Base-by-base conservation (phyloP, 2,329 filamentous ascomycete species). In the Penicillium glabrum region DNA sequence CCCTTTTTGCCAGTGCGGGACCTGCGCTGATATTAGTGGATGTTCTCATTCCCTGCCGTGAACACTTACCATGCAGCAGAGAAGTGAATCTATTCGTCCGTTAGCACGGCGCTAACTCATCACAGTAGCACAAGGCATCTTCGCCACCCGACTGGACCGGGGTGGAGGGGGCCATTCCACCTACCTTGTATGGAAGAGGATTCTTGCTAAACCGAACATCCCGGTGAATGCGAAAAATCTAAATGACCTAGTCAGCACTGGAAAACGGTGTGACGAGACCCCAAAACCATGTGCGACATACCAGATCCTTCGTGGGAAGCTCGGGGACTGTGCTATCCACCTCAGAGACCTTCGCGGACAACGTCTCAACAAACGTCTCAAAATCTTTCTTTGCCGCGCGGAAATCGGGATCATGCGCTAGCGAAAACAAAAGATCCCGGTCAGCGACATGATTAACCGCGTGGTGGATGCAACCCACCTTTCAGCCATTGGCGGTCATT, bases 1-100 rank as follows among this genome's bases (percentile, higher is more conserved):
- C 91, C 91, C 75, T 96, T 96, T 53, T 89, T 84, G 21, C 92
- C 92, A 0, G 91, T 96, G 21, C 92, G 87, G 55, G 90, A 95
- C 86, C 83, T 84, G 61, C 45, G 45, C 44, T 24, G 59, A 48
- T 51, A 50, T 71, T 57, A 70, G 65, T 60, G 58, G 50, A 41
- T 50, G 24, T 13, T 61, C 23, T n/a, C 19, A 9, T 23, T 51
- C 48, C 33, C 29, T 51, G 47, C 27, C 10, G 46, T 46, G 46
- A 26, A 37, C 48, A 68, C 76, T 67, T 72, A 86, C 87, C 90
- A 96, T 24, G 90, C 90, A 37, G 89, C 91, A 10, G 89, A 90
- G 75, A 93, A 96, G 75, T 93, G 86, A 53, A 90, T 84, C 87
- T 91, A 60, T 37, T 62, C 57, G 57, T 69, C 45, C 19, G 52